Base-by-base conservation (phyloP, 805 yeast species). In the Wickerhamiella nectarea region DNA sequence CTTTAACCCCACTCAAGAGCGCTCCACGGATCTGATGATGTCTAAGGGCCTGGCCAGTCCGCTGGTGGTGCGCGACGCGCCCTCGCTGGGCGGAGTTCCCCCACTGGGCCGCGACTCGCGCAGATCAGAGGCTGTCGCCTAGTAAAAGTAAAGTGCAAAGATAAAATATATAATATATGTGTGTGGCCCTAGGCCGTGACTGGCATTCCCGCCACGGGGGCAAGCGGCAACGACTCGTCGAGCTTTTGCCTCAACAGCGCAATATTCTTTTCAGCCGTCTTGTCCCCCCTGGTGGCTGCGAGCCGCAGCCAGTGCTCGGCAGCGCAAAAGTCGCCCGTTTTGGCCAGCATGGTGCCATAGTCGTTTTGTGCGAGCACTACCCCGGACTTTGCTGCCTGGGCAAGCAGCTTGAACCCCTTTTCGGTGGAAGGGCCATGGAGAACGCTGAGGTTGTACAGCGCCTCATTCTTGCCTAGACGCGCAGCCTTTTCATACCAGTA, bases 11-110 rank as follows among this genome's bases (percentile, higher is more conserved):
- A 61, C 75, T 8, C 68, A 70, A 50, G 66, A 72, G 47, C 75
- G 98, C 60, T 77, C 83, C 19, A 74, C 87, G 19, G 78, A 76
- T 9, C 76, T 84, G 54, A 96, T 95, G 14, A 85, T 83, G 62
- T 74, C 82, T 52, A 85, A 84, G 61, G 98, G 98, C 41, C 75
- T 91, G 43, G 85, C 89, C 73, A 94, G 95, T 20, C 80, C 94
- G 1, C 80, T 87, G 12, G 95, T 95, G 0, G 69, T 75, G 7
- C 45, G 46, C 17, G 70, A 21, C 24, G 24, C 24, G 24, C 24
- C 24, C 24, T 8, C 5, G 24, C 8, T 67, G 6, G 55, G 56
- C n/a, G 75, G 73, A 18, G 74, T 81, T 3, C 93, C 93, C 2
- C 91, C 91, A 0, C 61, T 81, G 38, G 87, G 79, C 51, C 72